Percentiles rank a stretch among this genome's conserved stretches.
Evolutionary conservation across 2,329 filamentous ascomycete species (phyloP).

Genomic region (Rhynchosporium agropyri): DNA sequence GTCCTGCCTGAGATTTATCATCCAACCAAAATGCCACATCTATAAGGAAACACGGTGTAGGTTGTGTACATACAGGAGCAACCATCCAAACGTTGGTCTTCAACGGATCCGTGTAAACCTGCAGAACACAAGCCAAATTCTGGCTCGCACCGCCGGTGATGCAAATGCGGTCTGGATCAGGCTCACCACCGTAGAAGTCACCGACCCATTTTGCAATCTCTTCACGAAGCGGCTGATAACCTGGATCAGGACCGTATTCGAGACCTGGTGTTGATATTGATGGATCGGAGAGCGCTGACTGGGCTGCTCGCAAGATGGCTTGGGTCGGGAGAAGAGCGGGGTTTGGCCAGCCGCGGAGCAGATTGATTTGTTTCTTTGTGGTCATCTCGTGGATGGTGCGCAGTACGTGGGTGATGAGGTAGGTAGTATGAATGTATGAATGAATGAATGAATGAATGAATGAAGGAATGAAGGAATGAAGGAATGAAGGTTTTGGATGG

Average conservation of each 20-base stretch:
- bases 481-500: neutral
- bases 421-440: no score
- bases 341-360: slow-evolving; percentile 69
- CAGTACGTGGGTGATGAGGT: neutral
- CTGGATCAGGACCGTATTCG: slow-evolving; percentile 77
- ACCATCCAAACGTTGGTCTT: slow-evolving; percentile 83
- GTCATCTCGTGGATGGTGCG: slow-evolving; percentile 13
- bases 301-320: slow-evolving; percentile 46
- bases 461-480: no score
- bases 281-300: slow-evolving; percentile 62
- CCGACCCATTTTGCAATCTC: slow-evolving; percentile 72
- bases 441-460: neutral
- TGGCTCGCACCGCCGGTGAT: slow-evolving; percentile 87
- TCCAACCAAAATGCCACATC: no score
- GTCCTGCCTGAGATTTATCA: no score
- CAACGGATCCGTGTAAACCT: slow-evolving; percentile 77
- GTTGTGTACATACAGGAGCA: slow-evolving; percentile 52
- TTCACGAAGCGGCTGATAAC: slow-evolving; percentile 69
- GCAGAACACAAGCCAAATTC: slow-evolving; percentile 74
- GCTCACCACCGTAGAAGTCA: slow-evolving; percentile 46
- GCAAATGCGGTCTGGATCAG: slow-evolving; percentile 62
- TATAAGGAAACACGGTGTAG: no score
- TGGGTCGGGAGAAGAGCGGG: slow-evolving; percentile 44
- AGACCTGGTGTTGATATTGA: slow-evolving; percentile 64
- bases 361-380: slow-evolving; percentile 51